phyloP scores from a whole-genome alignment of 1,284 basidiomycete species.

The Trametes sp. region DNA sequence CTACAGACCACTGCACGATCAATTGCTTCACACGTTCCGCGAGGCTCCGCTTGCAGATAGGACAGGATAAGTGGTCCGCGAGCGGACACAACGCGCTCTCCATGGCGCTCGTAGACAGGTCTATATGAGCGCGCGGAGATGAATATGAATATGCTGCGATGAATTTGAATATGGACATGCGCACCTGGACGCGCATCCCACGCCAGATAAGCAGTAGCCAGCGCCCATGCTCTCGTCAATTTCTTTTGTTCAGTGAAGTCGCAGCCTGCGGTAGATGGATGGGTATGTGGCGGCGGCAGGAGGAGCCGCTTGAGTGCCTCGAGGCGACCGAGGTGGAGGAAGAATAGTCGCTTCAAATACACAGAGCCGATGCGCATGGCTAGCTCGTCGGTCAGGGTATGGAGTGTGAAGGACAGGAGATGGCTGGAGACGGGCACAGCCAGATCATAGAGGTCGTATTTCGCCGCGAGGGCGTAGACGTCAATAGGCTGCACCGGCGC shows the following conservation, averaged over 20 bases:
- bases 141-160: neutral
- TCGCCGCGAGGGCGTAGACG: slow-evolving; percentile 45
- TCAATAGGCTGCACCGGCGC: slow-evolving; percentile 47
- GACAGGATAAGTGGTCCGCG: slow-evolving; percentile 44
- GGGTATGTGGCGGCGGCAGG: slow-evolving; percentile 46
- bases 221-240: slow-evolving; percentile 49
- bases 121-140: slow-evolving; percentile 26
- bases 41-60: slow-evolving; percentile 66
- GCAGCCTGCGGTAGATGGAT: slow-evolving; percentile 45
- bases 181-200: slow-evolving; percentile 49
- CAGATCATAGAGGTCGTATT: slow-evolving; percentile 45
- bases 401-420: slow-evolving; percentile 44
- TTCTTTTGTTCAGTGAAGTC: slow-evolving; percentile 50
- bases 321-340: slow-evolving; percentile 50
- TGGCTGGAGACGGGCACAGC: slow-evolving; percentile 47
- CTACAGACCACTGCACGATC: slow-evolving; percentile 77
- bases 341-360: slow-evolving; percentile 50
- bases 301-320: slow-evolving; percentile 50
- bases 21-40: slow-evolving; percentile 72
- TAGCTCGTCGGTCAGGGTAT: slow-evolving; percentile 44
- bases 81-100: slow-evolving; percentile 46
- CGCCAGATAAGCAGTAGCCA: slow-evolving; percentile 48
- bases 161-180: slow-evolving; percentile 16
- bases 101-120: slow-evolving; percentile 45
- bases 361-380: slow-evolving; percentile 45